Percentiles rank a stretch among this genome's conserved stretches.
These are phyloP conservation scores for Raffaelea arxii DNA, from an alignment of 2,329 filamentous ascomycete species.

Conservation along the genomic window DNA sequence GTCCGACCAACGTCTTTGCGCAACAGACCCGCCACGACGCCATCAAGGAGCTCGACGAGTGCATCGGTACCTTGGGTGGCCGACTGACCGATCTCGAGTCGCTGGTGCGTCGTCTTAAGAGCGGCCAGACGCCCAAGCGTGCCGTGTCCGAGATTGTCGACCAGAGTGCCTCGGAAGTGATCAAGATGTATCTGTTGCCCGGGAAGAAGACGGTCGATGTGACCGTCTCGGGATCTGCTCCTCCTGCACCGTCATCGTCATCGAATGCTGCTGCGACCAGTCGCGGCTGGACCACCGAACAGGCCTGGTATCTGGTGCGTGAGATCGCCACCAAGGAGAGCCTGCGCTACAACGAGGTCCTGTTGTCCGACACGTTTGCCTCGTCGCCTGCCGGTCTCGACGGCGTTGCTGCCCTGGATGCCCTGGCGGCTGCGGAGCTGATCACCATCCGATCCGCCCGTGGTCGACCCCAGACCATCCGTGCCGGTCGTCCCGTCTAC, in stretches of 20 bases:
- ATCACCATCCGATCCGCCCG: constrained; percentile 65
- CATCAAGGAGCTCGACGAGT: constrained; percentile 65
- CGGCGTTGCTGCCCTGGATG: constrained; percentile 67
- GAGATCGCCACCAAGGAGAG: constrained; percentile 54
- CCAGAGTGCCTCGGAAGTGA: constrained; percentile 78
- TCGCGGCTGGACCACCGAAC: constrained; percentile 61
- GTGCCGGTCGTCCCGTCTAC: constrained; percentile 78
- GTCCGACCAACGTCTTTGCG: too few species aligned
- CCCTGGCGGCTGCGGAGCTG: constrained; percentile 75
- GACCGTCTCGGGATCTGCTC: constrained; percentile 27
- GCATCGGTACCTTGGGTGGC: constrained; percentile 75
- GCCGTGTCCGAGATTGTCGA: constrained; percentile 84
- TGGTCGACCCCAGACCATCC: constrained; percentile 69
- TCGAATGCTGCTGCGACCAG: not conserved
- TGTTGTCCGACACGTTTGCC: constrained; percentile 68
- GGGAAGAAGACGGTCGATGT: too few species aligned
- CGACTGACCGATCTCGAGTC: constrained; percentile 94
- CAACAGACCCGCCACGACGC: constrained; percentile 25
- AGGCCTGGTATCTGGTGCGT: constrained; percentile 86
- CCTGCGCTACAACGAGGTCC: constrained; percentile 76
- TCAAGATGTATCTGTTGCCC: constrained; percentile 88
- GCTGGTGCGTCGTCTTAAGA: constrained; percentile 78
- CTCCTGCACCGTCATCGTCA: not conserved
- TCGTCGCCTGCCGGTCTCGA: constrained; percentile 42
- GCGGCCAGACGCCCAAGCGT: constrained; percentile 70